Evolutionary conservation across 257 asterid genomes (phyloP), one percentile per base, ranked within the genome.

Genomic region (Perilla frutescens): DNA sequence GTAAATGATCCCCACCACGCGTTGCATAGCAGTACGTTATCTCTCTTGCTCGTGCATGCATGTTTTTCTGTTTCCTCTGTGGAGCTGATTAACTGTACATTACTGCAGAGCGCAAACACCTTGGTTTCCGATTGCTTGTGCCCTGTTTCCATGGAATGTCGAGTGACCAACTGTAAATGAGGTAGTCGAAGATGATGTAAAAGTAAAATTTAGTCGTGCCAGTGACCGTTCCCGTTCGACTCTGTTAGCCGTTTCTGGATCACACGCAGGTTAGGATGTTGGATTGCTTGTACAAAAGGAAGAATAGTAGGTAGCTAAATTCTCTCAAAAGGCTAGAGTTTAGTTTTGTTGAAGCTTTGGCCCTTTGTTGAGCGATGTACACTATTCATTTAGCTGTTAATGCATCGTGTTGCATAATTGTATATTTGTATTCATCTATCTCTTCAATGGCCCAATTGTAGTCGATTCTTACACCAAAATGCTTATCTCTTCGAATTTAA

Each of bases 361-460:
- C 50, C 80, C 78, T 79, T 71, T 71, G 7, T 82, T 80, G 90
- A 79, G 86, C 58, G 37, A 12, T 85, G 87, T 85, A 80, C 82
- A 87, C 72, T 73, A 74, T 74, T 77, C 56, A 14, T 71, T 71
- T 41, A 69, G 32, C 73, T 84, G 81, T 70, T 77, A 79, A 80
- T 84, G 74, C 77, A 77, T 20, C 56, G 34, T 77, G 71, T 66
- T 66, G 81, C 74, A 71, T 77, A 20, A 20, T 20, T 20, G 26
- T 76, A 71, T 76, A n/a, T n/a, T n/a, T n/a, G n/a, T 20, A 20
- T 20, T 20, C 26, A 20, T 20, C 26, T 20, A 0, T 20, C 26
- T 20, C 26, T 20, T 20, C 26, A 20, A 20, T 20, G 0, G 0
- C 26, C 26, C 26, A 20, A 20, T 20, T 20, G 26, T 20, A 20